A percentile compares a stretch with the other conserved stretches of the same genome.
Conservation (phyloP, 805 yeast genomes). For the Pichia manshurica region DNA sequence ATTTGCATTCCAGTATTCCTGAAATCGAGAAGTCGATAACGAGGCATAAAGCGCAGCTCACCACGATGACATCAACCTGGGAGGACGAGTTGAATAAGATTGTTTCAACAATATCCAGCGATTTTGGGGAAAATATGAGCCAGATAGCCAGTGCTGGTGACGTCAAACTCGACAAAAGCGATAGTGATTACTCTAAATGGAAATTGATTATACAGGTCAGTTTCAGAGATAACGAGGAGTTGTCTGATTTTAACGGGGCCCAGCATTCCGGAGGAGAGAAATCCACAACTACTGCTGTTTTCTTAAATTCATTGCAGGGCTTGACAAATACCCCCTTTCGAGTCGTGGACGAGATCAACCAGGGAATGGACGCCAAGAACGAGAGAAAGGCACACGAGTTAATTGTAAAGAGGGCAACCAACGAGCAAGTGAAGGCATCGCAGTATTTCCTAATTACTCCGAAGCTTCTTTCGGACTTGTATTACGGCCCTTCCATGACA, state of each 20-base stretch:
- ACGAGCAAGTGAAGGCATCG: slow-evolving; percentile 33
- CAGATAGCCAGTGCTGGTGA: slow-evolving; percentile 86
- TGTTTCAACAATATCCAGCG: slow-evolving; percentile 50
- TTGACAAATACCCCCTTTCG: slow-evolving; percentile 85
- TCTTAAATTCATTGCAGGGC: slow-evolving; percentile 85
- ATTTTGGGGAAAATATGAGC: slow-evolving; percentile 61
- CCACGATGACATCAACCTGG: slow-evolving; percentile 37
- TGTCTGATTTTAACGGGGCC: slow-evolving; percentile 71
- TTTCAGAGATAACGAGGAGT: slow-evolving; percentile 71
- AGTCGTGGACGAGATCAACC: slow-evolving; percentile 96
- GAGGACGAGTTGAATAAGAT: slow-evolving; percentile 54
- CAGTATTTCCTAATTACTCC: slow-evolving; percentile 95
- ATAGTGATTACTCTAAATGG: slow-evolving; percentile 66
- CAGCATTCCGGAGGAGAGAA: slow-evolving; percentile 98
- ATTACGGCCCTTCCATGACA: slow-evolving; percentile 73
- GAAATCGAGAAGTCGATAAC: slow-evolving; percentile 31
- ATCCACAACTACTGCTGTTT: slow-evolving; percentile 89
- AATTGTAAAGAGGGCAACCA: slow-evolving; percentile 79
- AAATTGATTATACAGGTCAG: slow-evolving; percentile 75
- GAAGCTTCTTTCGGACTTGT: slow-evolving; percentile 70
- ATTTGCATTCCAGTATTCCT: slow-evolving; percentile 38
- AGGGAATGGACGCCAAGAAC: slow-evolving; percentile 95
- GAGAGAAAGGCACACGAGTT: slow-evolving; percentile 81
- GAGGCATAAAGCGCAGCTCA: slow-evolving; percentile 27
- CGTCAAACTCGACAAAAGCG: slow-evolving; percentile 50